Percentiles rank a stretch among this genome's conserved stretches.
Conservation (phyloP, 768 basidiomycete species). For the Suillus plorans region DNA sequence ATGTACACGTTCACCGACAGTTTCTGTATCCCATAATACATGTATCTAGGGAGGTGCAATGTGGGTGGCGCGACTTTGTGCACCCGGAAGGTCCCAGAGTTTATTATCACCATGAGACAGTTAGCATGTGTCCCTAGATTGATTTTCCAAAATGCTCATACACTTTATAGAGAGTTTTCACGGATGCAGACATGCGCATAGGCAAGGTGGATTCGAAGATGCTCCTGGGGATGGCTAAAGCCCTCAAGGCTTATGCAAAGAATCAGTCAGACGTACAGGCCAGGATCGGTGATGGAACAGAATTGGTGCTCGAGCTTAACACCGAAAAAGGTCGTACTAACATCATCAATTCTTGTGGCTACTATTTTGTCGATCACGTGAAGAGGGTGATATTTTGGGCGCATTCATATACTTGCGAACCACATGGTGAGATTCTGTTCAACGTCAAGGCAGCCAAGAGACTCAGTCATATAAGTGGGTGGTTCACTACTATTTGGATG, state of each 20-base stretch:
- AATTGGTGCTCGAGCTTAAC: constrained; percentile 11
- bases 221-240: not conserved
- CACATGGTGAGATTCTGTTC: constrained; percentile 2
- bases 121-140: constrained; percentile 3
- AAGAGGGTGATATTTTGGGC: constrained; percentile 12
- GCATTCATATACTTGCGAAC: constrained; percentile 3
- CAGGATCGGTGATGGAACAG: not conserved
- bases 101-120: constrained; percentile 23
- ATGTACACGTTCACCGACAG: not conserved
- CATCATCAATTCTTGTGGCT: constrained; percentile 7
- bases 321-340: not conserved
- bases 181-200: constrained; percentile 10
- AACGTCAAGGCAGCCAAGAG: constrained; percentile 13
- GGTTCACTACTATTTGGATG: not conserved
- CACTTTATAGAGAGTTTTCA: constrained; percentile 8
- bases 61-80: constrained; percentile 39
- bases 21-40: not conserved
- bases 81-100: constrained; percentile 28
- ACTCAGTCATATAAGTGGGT: constrained; percentile 13
- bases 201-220: not conserved
- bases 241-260: not conserved
- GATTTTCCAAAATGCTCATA: not conserved
- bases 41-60: not conserved
- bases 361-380: constrained; percentile 12
- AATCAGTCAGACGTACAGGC: not conserved